Conservation (phyloP, 257 asterid genomes). For the Euphrasia confusa region DNA sequence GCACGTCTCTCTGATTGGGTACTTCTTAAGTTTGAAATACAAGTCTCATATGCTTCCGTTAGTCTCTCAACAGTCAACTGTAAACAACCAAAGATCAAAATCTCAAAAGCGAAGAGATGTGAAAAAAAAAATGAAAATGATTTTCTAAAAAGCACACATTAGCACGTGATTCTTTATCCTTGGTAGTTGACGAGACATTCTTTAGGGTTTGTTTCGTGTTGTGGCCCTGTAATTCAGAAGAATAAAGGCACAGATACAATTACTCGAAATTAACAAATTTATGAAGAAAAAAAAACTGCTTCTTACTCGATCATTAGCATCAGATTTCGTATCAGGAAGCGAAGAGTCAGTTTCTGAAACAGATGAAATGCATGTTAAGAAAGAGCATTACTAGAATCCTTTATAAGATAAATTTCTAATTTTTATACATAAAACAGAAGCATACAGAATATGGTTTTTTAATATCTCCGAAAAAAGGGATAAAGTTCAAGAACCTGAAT, state of each 20-base stretch:
- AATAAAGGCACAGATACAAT: slow-evolving; percentile 19
- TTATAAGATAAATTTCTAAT: slow-evolving; percentile 10
- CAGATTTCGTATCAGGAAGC: slow-evolving; percentile 28
- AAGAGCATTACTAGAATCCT: slow-evolving; percentile 6
- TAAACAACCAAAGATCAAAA: slow-evolving; percentile 19
- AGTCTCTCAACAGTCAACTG: slow-evolving; percentile 72
- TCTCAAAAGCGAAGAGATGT: background rate
- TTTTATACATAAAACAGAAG: slow-evolving; percentile 5
- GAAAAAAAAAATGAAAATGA: background rate
- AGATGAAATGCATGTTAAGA: slow-evolving; percentile 27
- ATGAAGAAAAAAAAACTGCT: slow-evolving; percentile 21
- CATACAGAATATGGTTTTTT: background rate
- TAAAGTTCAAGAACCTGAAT: slow-evolving; percentile 40
- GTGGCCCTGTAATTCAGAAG: slow-evolving; percentile 39
- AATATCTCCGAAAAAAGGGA: background rate
- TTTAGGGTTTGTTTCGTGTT: slow-evolving; percentile 29
- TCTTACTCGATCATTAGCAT: slow-evolving; percentile 41
- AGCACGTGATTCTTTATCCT: slow-evolving; percentile 31
- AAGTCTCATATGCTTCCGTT: slow-evolving; percentile 59
- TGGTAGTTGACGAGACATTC: slow-evolving; percentile 33
- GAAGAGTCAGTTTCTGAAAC: slow-evolving; percentile 52
- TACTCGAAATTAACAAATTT: slow-evolving; percentile 15
- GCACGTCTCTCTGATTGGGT: slow-evolving; percentile 60
- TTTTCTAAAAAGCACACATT: slow-evolving; percentile 40
- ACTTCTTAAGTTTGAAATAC: slow-evolving; percentile 48